Base-by-base conservation (phyloP, 768 basidiomycete genomes). In the Leccinum uliginosum region DNA sequence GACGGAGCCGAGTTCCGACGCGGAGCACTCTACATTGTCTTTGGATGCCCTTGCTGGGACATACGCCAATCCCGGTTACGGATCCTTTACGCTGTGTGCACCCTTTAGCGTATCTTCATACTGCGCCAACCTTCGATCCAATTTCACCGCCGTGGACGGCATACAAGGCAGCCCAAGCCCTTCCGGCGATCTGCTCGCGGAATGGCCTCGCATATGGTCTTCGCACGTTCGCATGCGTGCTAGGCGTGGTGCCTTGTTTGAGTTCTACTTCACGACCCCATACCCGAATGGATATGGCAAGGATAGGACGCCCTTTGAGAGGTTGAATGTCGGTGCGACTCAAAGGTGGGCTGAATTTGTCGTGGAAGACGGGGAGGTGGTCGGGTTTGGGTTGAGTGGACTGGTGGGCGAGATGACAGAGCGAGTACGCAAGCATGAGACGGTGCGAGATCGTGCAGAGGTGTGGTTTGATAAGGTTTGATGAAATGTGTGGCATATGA, bases 231-330 rank as follows among this genome's bases (percentile, higher is more conserved):
- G 75, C 5, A 50, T 75, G 53, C 54, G 43, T 17, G 64, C 62
- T 53, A 23, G 32, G 34, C 54, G 58, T 24, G 69, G 58, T 10
- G 30, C 61, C 10, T 35, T 54, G 7, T 76, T 73, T 54, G 45
- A 45, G 0, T 32, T 69, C 5, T 23, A 54, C 11, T 51, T 65
- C 3, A 66, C 71, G 6, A 60, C 60, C 3, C 62, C 76, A 3
- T 77, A 73, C 59, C 71, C 75, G 1, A 24, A 70, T 0, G 76
- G 78, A 5, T 78, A 73, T 49, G 77, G 78, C 14, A 63, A 57
- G 21, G 70, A 77, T 46, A 50, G 32, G 24, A 73, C 64, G 6
- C 73, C 76, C 9, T 77, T 69, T 19, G 69, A 71, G 21, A 65
- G 53, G 26, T 19, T 14, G 21, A 53, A 50, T 29, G 19, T 62